These are phyloP conservation scores for Didymella pinodella DNA, from an alignment of 2,329 filamentous ascomycete genomes.

Conservation along the genomic window DNA sequence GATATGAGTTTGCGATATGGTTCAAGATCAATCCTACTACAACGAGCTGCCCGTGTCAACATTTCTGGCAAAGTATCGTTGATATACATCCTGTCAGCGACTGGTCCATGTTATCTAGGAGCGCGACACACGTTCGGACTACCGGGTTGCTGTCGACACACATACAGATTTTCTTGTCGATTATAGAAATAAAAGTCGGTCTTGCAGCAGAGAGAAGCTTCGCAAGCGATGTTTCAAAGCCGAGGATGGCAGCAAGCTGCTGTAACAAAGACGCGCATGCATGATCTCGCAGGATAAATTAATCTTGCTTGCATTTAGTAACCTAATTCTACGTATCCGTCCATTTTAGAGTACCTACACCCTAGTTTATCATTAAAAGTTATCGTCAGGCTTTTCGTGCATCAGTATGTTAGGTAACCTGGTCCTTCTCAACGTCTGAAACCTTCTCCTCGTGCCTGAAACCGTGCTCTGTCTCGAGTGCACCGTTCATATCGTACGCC, in stretches of 20 bases:
- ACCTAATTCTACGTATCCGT: background rate
- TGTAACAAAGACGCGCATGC: background rate
- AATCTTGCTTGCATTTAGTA: background rate
- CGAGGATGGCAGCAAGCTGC: background rate
- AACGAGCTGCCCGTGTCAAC: background rate
- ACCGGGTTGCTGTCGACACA: no score
- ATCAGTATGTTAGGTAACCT: background rate
- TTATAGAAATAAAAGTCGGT: no score
- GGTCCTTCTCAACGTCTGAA: constrained; percentile 33
- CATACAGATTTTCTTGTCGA: no score
- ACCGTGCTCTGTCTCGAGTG: constrained; percentile 59
- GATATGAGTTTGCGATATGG: background rate
- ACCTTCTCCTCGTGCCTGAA: constrained; percentile 51
- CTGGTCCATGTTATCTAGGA: no score
- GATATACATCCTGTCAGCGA: no score
- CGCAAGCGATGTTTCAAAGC: no score
- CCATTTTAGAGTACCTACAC: background rate
- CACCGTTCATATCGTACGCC: constrained; percentile 55
- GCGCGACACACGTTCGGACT: no score
- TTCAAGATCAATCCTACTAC: background rate
- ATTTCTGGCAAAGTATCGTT: background rate
- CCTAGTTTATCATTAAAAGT: background rate
- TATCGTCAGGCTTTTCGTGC: background rate
- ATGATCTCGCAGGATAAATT: background rate
- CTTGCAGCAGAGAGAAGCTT: no score